Evolutionary conservation across 371 early-diverging fungal species (phyloP).

Genomic region (Mortierella sp.): DNA sequence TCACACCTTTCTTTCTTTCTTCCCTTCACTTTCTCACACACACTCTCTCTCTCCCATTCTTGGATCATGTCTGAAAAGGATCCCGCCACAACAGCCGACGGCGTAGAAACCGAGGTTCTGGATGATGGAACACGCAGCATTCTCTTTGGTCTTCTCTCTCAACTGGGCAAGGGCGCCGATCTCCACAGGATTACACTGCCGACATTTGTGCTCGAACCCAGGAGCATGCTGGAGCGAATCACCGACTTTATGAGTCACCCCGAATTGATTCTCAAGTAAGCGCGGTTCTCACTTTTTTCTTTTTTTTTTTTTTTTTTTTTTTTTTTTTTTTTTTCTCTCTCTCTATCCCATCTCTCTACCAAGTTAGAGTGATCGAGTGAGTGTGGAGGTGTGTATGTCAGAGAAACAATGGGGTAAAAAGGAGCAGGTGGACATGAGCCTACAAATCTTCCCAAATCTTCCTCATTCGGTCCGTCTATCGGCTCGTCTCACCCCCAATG

Average conservation of each 20-base stretch:
- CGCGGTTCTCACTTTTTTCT: conserved; percentile 11
- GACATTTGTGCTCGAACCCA: conserved; percentile 95
- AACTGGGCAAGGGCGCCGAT: conserved; percentile 91
- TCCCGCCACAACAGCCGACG: conserved; percentile 27
- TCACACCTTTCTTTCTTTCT: neutral
- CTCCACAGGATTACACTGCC: conserved; percentile 92
- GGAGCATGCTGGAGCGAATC: conserved; percentile 94
- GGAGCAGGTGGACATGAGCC: no score
- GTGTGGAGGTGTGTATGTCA: no score
- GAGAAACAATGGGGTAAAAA: no score
- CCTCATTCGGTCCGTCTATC: no score
- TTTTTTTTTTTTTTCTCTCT: no score
- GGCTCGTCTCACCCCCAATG: no score
- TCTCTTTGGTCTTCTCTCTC: conserved; percentile 83
- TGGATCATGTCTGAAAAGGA: conserved; percentile 22
- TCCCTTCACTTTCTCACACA: neutral
- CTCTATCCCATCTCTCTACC: conserved; percentile 1
- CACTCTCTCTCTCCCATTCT: neutral
- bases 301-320: conserved; percentile 1
- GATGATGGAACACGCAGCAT: conserved; percentile 91
- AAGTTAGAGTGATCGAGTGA: no score
- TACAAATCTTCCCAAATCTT: no score
- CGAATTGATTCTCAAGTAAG: conserved; percentile 85
- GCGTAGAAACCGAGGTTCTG: conserved; percentile 79
- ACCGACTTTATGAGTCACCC: conserved; percentile 97